A percentile compares a stretch with the other conserved stretches of the same genome.
phyloP scores from a whole-genome alignment of 495 filamentous ascomycete species.

The Talaromyces stipitatus region DNA sequence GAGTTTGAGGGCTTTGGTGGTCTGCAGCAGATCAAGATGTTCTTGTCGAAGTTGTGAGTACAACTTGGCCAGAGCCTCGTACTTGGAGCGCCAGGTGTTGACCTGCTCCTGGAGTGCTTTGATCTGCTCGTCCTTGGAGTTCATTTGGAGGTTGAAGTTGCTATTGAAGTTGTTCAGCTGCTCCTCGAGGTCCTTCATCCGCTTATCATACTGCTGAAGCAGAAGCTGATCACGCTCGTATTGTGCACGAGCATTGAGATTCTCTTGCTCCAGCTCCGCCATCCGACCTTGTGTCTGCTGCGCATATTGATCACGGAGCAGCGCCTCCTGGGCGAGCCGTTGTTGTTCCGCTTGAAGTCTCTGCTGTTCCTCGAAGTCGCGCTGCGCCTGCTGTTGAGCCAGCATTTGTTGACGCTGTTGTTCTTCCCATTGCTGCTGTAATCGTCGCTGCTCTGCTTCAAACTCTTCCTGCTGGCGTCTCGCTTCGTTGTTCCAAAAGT shows the following conservation, averaged over 20 bases:
- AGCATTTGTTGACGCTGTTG: slow-evolving; percentile 74
- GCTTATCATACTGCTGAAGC: slow-evolving; percentile 91
- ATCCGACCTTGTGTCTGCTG: slow-evolving; percentile 88
- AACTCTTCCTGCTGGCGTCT: slow-evolving; percentile 86
- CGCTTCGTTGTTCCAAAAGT: slow-evolving; percentile 96
- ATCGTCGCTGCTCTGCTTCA: slow-evolving; percentile 80
- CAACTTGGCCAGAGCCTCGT: slow-evolving; percentile 91
- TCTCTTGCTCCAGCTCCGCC: slow-evolving; percentile 90
- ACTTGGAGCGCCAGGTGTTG: slow-evolving; percentile 95
- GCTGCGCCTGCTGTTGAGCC: slow-evolving; percentile 72
- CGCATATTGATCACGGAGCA: slow-evolving; percentile 78
- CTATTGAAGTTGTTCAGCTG: slow-evolving; percentile 76
- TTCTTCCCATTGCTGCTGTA: slow-evolving; percentile 73
- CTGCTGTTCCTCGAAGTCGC: slow-evolving; percentile 93
- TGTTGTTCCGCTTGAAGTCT: slow-evolving; percentile 82
- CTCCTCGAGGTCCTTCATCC: slow-evolving; percentile 84
- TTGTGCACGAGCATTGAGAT: slow-evolving; percentile 87
- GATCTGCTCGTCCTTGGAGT: slow-evolving; percentile 92
- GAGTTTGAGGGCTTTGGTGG: slow-evolving; percentile 90
- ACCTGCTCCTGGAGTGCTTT: slow-evolving; percentile 86
- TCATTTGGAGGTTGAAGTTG: slow-evolving; percentile 76
- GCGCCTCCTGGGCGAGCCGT: slow-evolving; percentile 79
- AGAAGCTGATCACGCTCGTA: slow-evolving; percentile 95
- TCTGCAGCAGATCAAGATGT: slow-evolving; percentile 88
- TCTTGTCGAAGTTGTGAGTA: slow-evolving; percentile 95